Conservation (phyloP, 805 yeast species). For the Lipomyces starkeyi region DNA sequence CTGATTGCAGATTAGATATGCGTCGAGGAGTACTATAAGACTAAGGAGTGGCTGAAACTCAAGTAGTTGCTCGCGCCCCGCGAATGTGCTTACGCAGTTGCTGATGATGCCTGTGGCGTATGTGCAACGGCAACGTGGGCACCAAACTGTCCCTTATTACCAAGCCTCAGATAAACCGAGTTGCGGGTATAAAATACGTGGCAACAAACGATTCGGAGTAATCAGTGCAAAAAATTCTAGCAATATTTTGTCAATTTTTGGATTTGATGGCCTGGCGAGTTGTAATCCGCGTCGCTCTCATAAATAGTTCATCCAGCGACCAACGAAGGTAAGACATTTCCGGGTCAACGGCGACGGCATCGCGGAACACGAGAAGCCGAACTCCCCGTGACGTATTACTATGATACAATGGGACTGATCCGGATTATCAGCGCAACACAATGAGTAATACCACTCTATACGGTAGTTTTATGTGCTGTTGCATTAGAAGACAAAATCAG, state of each 20-base stretch:
- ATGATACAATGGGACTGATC: no score
- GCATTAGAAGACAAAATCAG: neutral
- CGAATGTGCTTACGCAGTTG: neutral
- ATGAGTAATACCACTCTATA: no score
- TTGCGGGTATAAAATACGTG: no score
- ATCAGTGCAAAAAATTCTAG: neutral
- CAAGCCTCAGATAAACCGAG: no score
- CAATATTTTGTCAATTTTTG: neutral
- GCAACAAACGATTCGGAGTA: neutral
- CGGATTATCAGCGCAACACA: no score
- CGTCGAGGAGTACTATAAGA: neutral
- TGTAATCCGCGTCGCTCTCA: no score
- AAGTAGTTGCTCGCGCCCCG: neutral
- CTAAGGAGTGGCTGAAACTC: neutral
- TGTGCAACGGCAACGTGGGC: neutral
- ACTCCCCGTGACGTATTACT: no score
- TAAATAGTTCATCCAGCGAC: no score
- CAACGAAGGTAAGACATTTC: no score
- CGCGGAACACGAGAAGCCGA: no score
- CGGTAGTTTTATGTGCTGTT: neutral
- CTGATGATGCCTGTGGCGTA: neutral
- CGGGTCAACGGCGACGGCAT: no score
- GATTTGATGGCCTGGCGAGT: neutral
- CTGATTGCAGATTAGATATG: neutral
- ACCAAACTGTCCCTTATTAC: neutral